These are phyloP conservation scores for Phytophthora meadii DNA, from an alignment of 352 stramenopile species.

Conservation along the genomic window DNA sequence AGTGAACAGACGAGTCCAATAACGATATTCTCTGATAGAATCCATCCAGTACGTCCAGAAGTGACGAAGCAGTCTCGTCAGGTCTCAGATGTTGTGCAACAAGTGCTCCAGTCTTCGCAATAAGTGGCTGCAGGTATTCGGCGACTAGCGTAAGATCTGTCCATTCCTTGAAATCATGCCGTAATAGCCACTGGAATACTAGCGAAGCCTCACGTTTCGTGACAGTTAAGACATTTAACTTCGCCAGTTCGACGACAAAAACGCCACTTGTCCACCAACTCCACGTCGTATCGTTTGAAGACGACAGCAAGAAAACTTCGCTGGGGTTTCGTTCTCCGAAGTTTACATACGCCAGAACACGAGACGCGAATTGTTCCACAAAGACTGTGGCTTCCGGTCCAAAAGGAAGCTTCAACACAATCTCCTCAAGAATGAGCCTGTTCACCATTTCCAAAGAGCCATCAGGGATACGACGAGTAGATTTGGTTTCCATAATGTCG, in stretches of 20 bases:
- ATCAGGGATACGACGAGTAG: constrained; percentile 14
- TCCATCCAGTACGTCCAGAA: constrained; percentile 44
- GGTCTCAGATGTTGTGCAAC: constrained; percentile 29
- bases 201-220: constrained; percentile 37
- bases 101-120: constrained; percentile 27
- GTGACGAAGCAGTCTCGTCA: constrained; percentile 33
- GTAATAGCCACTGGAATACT: constrained; percentile 42
- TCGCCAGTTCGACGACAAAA: constrained; percentile 34
- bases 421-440: constrained; percentile 23
- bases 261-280: constrained; percentile 46
- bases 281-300: constrained; percentile 25
- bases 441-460: constrained; percentile 28
- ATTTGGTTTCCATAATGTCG: constrained; percentile 17
- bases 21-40: constrained; percentile 31
- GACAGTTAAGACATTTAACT: constrained; percentile 16
- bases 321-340: constrained; percentile 20
- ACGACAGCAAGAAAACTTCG: constrained; percentile 23
- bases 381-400: constrained; percentile 10
- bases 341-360: constrained; percentile 35
- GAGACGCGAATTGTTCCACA: constrained; percentile 37
- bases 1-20: constrained; percentile 11
- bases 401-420: constrained; percentile 36
- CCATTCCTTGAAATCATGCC: constrained; percentile 46
- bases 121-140: constrained; percentile 26
- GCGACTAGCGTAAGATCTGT: constrained; percentile 15